Conservation (phyloP, 495 filamentous ascomycete genomes). For the Talaromyces adpressus region DNA sequence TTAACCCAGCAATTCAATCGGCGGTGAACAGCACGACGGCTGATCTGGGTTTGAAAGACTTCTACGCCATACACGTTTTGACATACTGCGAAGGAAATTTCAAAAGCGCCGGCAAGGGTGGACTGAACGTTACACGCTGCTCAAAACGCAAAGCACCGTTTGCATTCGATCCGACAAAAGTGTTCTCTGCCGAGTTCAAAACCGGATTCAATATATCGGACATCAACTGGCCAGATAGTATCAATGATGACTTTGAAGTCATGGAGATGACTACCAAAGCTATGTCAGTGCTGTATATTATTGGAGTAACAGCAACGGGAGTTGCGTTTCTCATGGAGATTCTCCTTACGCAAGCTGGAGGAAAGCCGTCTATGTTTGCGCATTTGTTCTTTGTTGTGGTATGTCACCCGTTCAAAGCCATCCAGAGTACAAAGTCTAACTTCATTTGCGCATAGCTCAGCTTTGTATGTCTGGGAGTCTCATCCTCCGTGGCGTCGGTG, state of each 20-base stretch:
- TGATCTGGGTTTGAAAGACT: constrained; percentile 47
- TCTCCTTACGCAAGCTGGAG: constrained; percentile 28
- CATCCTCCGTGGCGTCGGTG: constrained; percentile 57
- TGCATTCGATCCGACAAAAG: constrained; percentile 52
- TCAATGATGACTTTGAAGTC: constrained; percentile 53
- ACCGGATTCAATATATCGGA: constrained; percentile 45
- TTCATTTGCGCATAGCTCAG: constrained; percentile 25
- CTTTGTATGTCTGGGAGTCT: constrained; percentile 44
- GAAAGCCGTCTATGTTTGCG: constrained; percentile 28
- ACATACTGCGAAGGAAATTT: constrained; percentile 62
- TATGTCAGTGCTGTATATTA: constrained; percentile 58
- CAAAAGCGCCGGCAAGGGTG: constrained; percentile 26
- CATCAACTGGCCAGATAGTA: constrained; percentile 54
- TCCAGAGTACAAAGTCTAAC: not conserved
- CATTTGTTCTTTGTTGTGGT: constrained; percentile 35
- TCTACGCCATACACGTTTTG: constrained; percentile 67
- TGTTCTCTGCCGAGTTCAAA: constrained; percentile 47
- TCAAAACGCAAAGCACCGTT: constrained; percentile 47
- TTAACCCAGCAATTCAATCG: constrained; percentile 16
- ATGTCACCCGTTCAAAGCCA: not conserved
- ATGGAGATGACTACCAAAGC: constrained; percentile 40
- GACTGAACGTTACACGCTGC: constrained; percentile 54
- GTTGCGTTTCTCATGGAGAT: constrained; percentile 46
- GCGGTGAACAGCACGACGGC: constrained; percentile 14
- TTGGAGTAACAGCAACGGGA: constrained; percentile 52